A percentile compares a stretch with the other conserved stretches of the same genome.
Conservation (phyloP, 768 basidiomycete species). For the Serendipita sp. region DNA sequence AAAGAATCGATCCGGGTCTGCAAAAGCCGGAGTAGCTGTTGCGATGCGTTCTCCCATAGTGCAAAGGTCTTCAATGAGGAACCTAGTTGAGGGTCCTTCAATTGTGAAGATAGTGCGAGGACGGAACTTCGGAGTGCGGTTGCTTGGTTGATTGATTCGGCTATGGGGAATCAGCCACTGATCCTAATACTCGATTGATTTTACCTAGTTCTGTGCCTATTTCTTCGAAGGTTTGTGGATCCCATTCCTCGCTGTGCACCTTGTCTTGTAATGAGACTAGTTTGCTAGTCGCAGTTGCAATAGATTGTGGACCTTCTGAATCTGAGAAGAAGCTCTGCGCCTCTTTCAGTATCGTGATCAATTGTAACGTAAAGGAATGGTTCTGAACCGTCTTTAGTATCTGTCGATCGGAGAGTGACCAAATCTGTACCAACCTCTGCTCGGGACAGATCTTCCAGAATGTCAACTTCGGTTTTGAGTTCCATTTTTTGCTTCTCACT, state of each 20-base stretch:
- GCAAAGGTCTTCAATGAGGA: background rate
- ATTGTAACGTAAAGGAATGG: background rate
- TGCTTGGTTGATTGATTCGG: background rate
- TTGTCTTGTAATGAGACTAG: background rate
- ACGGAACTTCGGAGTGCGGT: background rate
- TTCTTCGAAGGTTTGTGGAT: too few relatives aligned
- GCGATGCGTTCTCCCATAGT: background rate
- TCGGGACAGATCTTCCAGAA: background rate
- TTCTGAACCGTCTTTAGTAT: background rate
- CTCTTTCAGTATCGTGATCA: background rate
- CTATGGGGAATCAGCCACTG: background rate
- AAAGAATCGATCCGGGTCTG: background rate
- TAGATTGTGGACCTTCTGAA: background rate
- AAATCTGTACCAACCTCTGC: too few relatives aligned
- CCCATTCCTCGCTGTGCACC: background rate
- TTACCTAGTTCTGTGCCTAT: too few relatives aligned
- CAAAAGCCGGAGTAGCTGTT: background rate
- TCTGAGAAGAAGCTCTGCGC: background rate
- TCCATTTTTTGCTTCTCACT: background rate
- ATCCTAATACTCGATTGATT: too few relatives aligned
- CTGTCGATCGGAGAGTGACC: too few relatives aligned
- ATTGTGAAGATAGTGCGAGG: background rate
- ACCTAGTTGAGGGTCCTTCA: background rate
- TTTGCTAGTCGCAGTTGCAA: background rate
- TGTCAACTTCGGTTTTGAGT: background rate